Evolutionary conservation across 2,329 filamentous ascomycete species (phyloP), one percentile per base, ranked within the genome.

Genomic region (Fusarium staphyleae): DNA sequence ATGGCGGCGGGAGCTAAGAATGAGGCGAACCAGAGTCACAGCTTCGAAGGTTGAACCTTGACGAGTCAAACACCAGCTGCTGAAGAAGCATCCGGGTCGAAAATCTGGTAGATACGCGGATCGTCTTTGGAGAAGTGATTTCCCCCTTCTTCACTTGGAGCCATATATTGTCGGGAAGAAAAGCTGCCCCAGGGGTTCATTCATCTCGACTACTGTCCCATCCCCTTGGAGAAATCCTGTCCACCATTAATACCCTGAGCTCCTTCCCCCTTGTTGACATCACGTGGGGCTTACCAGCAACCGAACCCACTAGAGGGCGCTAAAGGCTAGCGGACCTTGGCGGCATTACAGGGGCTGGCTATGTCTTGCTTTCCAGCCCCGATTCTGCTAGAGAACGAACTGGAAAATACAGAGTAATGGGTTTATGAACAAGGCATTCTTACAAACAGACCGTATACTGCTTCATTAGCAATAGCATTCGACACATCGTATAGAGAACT

Each of bases 1-100:
- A 62, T 49, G 51, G 59, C 59, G 49, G 59, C 59, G 59, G 59
- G 60, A 62, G 34, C 59, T 63, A 63, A 46, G 44, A 59, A 51
- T 37, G 44, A 42, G 40, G 44, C 48, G 33, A 33, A 42, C 46
- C 35, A 19, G 41, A 43, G 41, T 29, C 32, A 50, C 26, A 15
- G 16, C 8, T 4, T 33, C 13, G 12, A 40, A 15, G 26, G 29
- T 30, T 22, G 33, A 47, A 46, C 28, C 35, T 51, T 4, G 22
- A 47, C 14, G 14, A 40, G 22, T 40, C 48, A 33, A 50, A 30
- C 26, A 24, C 4, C 4, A 12, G 14, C 15, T 19, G 11, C 18
- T n/a, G 12, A 29, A n/a, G 28, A 30, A 33, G 18, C n/a, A 43
- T 22, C 41, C 33, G n/a, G 16, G 41, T 16, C 15, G 26, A 14